Percentiles rank a stretch among this genome's conserved stretches.
These are phyloP conservation scores for Ceratocystis destructans DNA, from an alignment of 2,329 filamentous ascomycete species.

Conservation along the genomic window DNA sequence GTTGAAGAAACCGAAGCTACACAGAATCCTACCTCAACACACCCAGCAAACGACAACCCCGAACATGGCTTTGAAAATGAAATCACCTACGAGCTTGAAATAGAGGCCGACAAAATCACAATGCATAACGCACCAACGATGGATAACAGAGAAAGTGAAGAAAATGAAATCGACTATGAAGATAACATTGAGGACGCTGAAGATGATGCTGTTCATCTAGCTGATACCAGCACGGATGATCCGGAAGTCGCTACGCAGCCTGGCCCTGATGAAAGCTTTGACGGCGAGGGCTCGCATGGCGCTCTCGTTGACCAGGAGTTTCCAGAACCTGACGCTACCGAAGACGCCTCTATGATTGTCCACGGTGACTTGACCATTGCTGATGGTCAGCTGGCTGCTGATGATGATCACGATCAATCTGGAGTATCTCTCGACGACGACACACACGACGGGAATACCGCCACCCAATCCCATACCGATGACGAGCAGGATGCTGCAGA, in stretches of 20 bases:
- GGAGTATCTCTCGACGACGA: constrained; percentile 15
- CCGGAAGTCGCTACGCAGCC: constrained; percentile 17
- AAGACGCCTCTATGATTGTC: constrained; percentile 8
- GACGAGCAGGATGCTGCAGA: constrained; percentile 20
- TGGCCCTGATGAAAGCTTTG: constrained; percentile 22
- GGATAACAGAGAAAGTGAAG: constrained; percentile 4
- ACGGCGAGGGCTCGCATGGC: constrained; percentile 19
- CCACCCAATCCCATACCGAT: constrained; percentile 21
- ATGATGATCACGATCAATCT: constrained; percentile 20
- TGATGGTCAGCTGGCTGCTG: not conserved
- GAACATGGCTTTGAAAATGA: constrained; percentile 3
- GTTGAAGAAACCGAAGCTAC: not conserved
- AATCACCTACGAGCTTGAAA: constrained; percentile 16
- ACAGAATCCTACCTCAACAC: not conserved
- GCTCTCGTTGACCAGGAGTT: constrained; percentile 26
- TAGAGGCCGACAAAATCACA: not conserved
- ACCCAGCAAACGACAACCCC: not conserved
- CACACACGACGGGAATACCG: constrained; percentile 20
- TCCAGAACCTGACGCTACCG: constrained; percentile 19
- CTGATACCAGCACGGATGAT: not conserved
- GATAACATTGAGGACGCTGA: constrained; percentile 8
- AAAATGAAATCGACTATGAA: constrained; percentile 20
- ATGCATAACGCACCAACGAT: not conserved
- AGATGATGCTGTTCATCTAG: not conserved
- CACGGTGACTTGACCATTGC: constrained; percentile 10